Evolutionary conservation across 306 rosid species (phyloP).

Genomic region (Ziziphus jujuba): DNA sequence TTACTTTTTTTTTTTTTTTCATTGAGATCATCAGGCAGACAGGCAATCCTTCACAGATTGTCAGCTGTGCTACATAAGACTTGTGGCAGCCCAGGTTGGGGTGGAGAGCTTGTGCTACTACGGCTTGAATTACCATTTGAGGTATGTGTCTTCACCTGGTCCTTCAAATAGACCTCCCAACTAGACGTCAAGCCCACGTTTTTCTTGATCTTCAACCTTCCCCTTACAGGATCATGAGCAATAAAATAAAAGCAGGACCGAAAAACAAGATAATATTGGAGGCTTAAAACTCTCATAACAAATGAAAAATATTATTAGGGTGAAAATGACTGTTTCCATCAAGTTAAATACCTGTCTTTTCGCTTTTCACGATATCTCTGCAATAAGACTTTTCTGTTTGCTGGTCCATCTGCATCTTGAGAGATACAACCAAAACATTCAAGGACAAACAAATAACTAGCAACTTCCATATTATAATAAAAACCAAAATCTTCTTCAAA

Average conservation of each 20-base stretch:
- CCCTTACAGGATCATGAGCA: constrained; percentile 52
- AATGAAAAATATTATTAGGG: constrained; percentile 10
- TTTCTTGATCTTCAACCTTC: constrained; percentile 77
- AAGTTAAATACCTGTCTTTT: constrained; percentile 72
- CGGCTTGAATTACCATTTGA: constrained; percentile 76
- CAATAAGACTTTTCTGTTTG: constrained; percentile 70
- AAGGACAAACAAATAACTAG: not conserved
- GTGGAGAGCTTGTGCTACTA: constrained; percentile 75
- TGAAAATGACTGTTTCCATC: constrained; percentile 3
- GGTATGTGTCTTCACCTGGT: constrained; percentile 56
- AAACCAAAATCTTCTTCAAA: constrained; percentile 2
- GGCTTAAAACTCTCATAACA: constrained; percentile 4
- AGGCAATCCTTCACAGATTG: constrained; percentile 54
- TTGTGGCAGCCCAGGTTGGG: constrained; percentile 63
- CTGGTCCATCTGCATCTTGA: constrained; percentile 85
- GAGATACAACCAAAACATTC: constrained; percentile 32
- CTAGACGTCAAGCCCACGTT: constrained; percentile 50
- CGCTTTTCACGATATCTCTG: constrained; percentile 91
- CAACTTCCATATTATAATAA: not conserved
- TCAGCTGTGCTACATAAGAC: constrained; percentile 53
- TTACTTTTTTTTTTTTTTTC: constrained; percentile 78
- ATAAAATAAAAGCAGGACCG: constrained; percentile 38
- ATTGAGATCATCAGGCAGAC: constrained; percentile 83
- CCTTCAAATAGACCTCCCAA: constrained; percentile 70
- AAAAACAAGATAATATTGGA: not conserved